A percentile compares a stretch with the other conserved stretches of the same genome.
These are phyloP conservation scores for Jamesozyma jinghongensis DNA, from an alignment of 805 yeast genomes.

Conservation along the genomic window DNA sequence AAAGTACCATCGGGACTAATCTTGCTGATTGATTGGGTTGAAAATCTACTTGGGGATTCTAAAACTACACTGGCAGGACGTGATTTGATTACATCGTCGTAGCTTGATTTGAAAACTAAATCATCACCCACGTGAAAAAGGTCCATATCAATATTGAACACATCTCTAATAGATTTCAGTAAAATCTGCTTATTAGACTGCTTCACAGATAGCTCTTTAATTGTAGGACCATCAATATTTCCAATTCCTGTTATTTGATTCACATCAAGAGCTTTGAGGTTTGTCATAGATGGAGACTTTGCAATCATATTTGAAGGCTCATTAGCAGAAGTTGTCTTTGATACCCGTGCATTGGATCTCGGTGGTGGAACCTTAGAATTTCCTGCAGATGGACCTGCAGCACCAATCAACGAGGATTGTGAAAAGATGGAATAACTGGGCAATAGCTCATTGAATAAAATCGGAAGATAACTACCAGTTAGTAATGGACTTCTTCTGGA, in stretches of 20 bases:
- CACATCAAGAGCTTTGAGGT: not conserved
- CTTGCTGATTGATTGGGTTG: slow-evolving; percentile 23
- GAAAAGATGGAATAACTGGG: slow-evolving; percentile 52
- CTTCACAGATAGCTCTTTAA: slow-evolving; percentile 17
- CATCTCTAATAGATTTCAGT: slow-evolving; percentile 50
- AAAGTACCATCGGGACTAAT: slow-evolving; percentile 1
- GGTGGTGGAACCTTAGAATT: slow-evolving; percentile 10
- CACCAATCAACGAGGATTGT: slow-evolving; percentile 42
- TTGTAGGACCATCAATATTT: slow-evolving; percentile 34
- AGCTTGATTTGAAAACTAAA: slow-evolving; percentile 50
- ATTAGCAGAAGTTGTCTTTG: slow-evolving; percentile 10
- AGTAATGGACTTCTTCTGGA: slow-evolving; percentile 47
- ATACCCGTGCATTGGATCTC: slow-evolving; percentile 17
- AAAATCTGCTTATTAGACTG: slow-evolving; percentile 38
- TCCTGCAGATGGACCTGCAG: slow-evolving; percentile 34
- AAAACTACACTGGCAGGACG: slow-evolving; percentile 41
- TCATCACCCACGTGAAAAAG: slow-evolving; percentile 47
- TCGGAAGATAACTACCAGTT: slow-evolving; percentile 55
- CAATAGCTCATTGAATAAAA: slow-evolving; percentile 49
- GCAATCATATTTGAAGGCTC: slow-evolving; percentile 7
- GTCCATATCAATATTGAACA: slow-evolving; percentile 51
- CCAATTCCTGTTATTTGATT: slow-evolving; percentile 38
- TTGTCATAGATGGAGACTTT: slow-evolving; percentile 1
- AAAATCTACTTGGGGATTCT: slow-evolving; percentile 38
- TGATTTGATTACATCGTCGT: slow-evolving; percentile 28